Evolutionary conservation across 805 yeast species (phyloP).

Genomic region (Ogataea ramenticola): DNA sequence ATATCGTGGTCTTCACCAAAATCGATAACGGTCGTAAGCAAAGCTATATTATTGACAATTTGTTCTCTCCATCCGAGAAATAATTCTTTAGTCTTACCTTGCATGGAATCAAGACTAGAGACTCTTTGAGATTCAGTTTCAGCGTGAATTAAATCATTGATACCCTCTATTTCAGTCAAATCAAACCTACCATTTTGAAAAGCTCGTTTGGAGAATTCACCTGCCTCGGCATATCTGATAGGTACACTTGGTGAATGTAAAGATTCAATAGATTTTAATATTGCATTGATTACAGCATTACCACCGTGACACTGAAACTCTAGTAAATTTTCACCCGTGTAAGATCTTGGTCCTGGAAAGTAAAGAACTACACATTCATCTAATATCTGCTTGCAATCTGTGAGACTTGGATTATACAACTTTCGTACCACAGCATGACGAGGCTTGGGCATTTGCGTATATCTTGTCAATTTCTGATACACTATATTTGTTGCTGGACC

Average conservation of each 20-base stretch:
- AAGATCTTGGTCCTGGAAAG: slow-evolving; percentile 70
- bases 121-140: slow-evolving; percentile 86
- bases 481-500: slow-evolving; percentile 56
- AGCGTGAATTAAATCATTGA: slow-evolving; percentile 82
- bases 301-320: slow-evolving; percentile 97
- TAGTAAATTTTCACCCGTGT: slow-evolving; percentile 86
- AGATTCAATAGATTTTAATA: slow-evolving; percentile 51
- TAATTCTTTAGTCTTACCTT: slow-evolving; percentile 52
- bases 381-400: slow-evolving; percentile 30
- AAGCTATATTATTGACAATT: slow-evolving; percentile 61
- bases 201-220: slow-evolving; percentile 86
- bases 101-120: slow-evolving; percentile 65
- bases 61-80: slow-evolving; percentile 62
- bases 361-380: slow-evolving; percentile 73
- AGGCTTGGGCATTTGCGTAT: slow-evolving; percentile 32
- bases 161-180: slow-evolving; percentile 85
- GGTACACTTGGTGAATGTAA: slow-evolving; percentile 40
- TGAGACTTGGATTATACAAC: slow-evolving; percentile 36
- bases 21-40: slow-evolving; percentile 83
- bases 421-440: slow-evolving; percentile 53
- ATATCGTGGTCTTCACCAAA: slow-evolving; percentile 92
- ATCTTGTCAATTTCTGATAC: slow-evolving; percentile 38
- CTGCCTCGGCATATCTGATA: slow-evolving; percentile 82
- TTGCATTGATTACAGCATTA: slow-evolving; percentile 67
- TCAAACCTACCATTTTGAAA: slow-evolving; percentile 80